Evolutionary conservation across 2,329 filamentous ascomycete genomes (phyloP).

Genomic region (Pseudohalonectria lignicola): DNA sequence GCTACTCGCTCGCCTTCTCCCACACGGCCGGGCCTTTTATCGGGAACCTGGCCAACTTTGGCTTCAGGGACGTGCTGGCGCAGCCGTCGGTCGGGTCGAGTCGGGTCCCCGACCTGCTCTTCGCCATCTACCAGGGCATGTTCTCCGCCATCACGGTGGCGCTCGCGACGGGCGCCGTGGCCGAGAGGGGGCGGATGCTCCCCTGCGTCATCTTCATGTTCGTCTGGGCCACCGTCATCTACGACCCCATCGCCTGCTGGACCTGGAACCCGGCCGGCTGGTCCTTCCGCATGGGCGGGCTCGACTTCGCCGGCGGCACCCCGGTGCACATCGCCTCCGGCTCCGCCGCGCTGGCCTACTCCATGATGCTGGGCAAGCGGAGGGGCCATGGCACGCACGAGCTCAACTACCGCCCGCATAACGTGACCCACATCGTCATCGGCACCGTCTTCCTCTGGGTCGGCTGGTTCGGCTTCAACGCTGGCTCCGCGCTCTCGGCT

Average conservation of each 20-base stretch:
- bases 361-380: conserved; percentile 62
- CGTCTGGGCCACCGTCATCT: conserved; percentile 60
- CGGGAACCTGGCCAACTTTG: conserved; percentile 71
- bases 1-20: conserved; percentile 77
- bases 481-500: conserved; percentile 67
- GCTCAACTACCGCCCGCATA: conserved; percentile 59
- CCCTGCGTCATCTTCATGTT: conserved; percentile 58
- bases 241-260: conserved; percentile 66
- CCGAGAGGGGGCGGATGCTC: conserved; percentile 50
- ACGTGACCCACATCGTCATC: conserved; percentile 62
- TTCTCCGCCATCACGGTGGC: conserved; percentile 77
- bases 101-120: conserved; percentile 70
- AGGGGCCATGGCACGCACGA: conserved; percentile 49
- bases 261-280: conserved; percentile 68
- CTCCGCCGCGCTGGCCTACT: conserved; percentile 61
- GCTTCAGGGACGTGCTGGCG: conserved; percentile 65
- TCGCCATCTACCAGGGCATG: conserved; percentile 82
- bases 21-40: conserved; percentile 70
- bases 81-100: conserved; percentile 62
- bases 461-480: conserved; percentile 96
- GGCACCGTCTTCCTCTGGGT: conserved; percentile 78
- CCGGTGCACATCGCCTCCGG: conserved; percentile 68
- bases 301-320: conserved; percentile 67
- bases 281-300: conserved; percentile 55
- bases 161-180: conserved; percentile 48